A percentile compares a stretch with the other conserved stretches of the same genome.
These are phyloP conservation scores for Neobulgaria alba DNA, from an alignment of 2,329 filamentous ascomycete species.

Conservation along the genomic window DNA sequence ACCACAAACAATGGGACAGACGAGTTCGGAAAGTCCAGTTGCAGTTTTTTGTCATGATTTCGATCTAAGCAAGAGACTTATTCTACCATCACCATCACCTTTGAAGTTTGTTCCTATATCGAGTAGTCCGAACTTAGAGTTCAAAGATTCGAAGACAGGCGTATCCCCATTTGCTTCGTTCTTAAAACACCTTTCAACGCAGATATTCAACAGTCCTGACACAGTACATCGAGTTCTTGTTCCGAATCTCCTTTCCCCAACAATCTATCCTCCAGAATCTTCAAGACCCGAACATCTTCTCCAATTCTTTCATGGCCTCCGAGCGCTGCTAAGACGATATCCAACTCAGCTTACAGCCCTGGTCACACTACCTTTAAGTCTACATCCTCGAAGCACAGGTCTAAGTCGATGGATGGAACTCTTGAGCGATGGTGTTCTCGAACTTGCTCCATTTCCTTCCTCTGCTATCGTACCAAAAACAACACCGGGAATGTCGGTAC, in stretches of 20 bases:
- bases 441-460: slow-evolving; percentile 67
- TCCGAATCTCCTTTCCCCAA: slow-evolving; percentile 81
- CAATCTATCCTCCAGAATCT: slow-evolving; percentile 63
- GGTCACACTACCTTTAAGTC: slow-evolving; percentile 67
- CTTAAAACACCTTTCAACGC: slow-evolving; percentile 47
- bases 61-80: slow-evolving; percentile 59
- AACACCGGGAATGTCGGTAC: slow-evolving; percentile 29
- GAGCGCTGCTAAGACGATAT: slow-evolving; percentile 64
- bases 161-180: slow-evolving; percentile 55
- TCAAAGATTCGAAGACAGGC: slow-evolving; percentile 25
- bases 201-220: slow-evolving; percentile 47
- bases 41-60: slow-evolving; percentile 62
- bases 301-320: slow-evolving; percentile 71
- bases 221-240: slow-evolving; percentile 73
- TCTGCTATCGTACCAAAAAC: slow-evolving; percentile 33
- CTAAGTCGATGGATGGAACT: slow-evolving; percentile 81
- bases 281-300: slow-evolving; percentile 66
- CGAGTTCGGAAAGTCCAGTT: slow-evolving; percentile 7
- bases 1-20: slow-evolving; percentile 9
- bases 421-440: slow-evolving; percentile 75
- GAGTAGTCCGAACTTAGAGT: slow-evolving; percentile 21
- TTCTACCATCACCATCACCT: slow-evolving; percentile 42
- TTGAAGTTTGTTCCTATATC: slow-evolving; percentile 43
- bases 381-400: slow-evolving; percentile 68
- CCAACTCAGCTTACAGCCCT: slow-evolving; percentile 59